phyloP scores from a whole-genome alignment of 2,329 filamentous ascomycete genomes.

The Myriosclerotinia curreyana region DNA sequence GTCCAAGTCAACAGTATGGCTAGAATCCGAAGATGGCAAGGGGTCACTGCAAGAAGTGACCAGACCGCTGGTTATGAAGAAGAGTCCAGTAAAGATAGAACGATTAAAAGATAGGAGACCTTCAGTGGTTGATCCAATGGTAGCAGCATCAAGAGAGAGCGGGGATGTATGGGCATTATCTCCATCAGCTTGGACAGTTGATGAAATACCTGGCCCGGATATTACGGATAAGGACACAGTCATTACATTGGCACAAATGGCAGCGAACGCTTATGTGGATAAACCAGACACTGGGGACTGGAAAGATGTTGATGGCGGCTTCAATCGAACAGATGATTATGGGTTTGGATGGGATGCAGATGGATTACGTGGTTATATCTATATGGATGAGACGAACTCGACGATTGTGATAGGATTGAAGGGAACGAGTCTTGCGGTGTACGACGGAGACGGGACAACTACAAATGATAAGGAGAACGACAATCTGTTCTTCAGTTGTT shows the following conservation, averaged over 20 bases:
- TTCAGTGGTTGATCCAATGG: constrained; percentile 72
- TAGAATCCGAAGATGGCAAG: constrained; percentile 56
- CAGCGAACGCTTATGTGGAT: constrained; percentile 82
- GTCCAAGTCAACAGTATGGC: constrained; percentile 53
- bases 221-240: constrained; percentile 82
- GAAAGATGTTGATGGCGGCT: constrained; percentile 74
- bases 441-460: constrained; percentile 94
- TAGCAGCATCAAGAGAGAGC: constrained; percentile 66
- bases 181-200: constrained; percentile 73
- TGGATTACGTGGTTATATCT: constrained; percentile 88
- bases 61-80: constrained; percentile 58
- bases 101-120: constrained; percentile 76
- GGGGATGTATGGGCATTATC: constrained; percentile 67
- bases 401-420: constrained; percentile 92
- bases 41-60: constrained; percentile 49
- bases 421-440: constrained; percentile 84
- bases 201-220: constrained; percentile 75
- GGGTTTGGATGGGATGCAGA: constrained; percentile 93
- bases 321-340: constrained; percentile 78
- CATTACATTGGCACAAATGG: constrained; percentile 81
- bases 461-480: constrained; percentile 98
- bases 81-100: constrained; percentile 67
- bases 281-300: constrained; percentile 71
- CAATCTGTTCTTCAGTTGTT: constrained; percentile 97
- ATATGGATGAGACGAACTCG: constrained; percentile 78